Conservation (phyloP, 2,329 filamentous ascomycete species). For the Coniochaeta pulveracea region DNA sequence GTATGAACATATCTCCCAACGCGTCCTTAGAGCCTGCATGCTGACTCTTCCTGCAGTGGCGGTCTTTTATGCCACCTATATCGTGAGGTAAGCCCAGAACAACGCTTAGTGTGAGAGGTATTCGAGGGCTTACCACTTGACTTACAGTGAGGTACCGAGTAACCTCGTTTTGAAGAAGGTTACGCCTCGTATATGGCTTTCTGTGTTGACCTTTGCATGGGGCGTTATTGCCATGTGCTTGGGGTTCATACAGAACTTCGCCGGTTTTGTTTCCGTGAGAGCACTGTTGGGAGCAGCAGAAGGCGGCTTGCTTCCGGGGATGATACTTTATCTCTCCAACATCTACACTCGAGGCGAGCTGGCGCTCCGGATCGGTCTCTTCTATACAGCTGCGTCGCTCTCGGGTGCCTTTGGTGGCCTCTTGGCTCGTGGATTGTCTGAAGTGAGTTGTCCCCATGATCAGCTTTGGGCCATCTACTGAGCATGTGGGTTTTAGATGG, state of each 20-base stretch:
- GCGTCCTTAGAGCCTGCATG: too few species aligned
- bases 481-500: conserved; percentile 33
- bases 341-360: conserved; percentile 50
- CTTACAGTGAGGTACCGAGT: conserved; percentile 4
- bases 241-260: conserved; percentile 39
- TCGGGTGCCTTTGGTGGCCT: conserved; percentile 51
- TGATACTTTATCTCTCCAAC: conserved; percentile 50
- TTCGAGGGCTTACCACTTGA: too few species aligned
- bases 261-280: conserved; percentile 49
- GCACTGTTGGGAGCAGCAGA: conserved; percentile 52
- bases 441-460: background rate
- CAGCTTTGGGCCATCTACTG: background rate
- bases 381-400: conserved; percentile 56
- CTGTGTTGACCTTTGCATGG: conserved; percentile 2
- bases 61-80: conserved; percentile 3
- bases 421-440: conserved; percentile 3
- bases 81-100: conserved; percentile 3
- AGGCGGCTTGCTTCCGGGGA: conserved; percentile 54
- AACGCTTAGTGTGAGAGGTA: too few species aligned
- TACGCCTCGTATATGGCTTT: conserved; percentile 4
- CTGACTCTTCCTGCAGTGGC: too few species aligned
- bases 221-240: conserved; percentile 38
- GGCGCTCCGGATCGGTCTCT: conserved; percentile 52
- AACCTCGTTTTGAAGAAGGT: conserved; percentile 6
- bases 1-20: too few species aligned